Evolutionary conservation across 139 green algal species (phyloP), one percentile per base, ranked within the genome.

Genomic region (Chlorella sp.): DNA sequence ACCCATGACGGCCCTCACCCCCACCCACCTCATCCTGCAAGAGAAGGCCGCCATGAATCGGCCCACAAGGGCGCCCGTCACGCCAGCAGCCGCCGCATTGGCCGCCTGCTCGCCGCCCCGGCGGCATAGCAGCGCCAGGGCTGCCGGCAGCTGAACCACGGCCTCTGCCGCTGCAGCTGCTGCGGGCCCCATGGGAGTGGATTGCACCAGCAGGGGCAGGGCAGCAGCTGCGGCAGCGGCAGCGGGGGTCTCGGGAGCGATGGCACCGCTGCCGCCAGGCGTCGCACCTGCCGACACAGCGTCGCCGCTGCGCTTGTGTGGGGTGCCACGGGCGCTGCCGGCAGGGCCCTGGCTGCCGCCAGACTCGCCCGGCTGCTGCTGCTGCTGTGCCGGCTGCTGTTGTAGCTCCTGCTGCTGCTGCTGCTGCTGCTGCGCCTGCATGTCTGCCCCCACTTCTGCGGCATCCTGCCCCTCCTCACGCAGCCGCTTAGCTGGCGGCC

Each of bases 21-120:
- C 5, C 48, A 7, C 84, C n/a, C 84, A 88, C 84, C 84, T 88
- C 84, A 88, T 81, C 28, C 40, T 30, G 68, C 64, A 81, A 2
- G 84, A 88, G 68, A 81, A 88, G 37, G 84, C 84, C 3, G 84
- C 84, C 84, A 88, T 81, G 68, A 88, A 88, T 28, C 84, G 84
- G 12, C 84, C 84, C 66, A 88, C 84, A 4, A 88, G 84, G 5
- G 18, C 14, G 4, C 66, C 73, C 26, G 68, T 88, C 14, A 88
- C 32, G 21, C 84, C 84, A 18, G 40, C 68, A 4, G 37, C 84
- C 22, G 68, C 68, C 28, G 66, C 84, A 2, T 39, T 68, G 0
- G 32, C 84, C 5, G 81, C 81, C 12, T 7, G 36, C 42, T 85
- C 84, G 66, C 66, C 42, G 39, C 61, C 84, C 3, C 71, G 57